A percentile compares a stretch with the other conserved stretches of the same genome.
Conservation (phyloP, 768 basidiomycete genomes). For the Agaricus sinodeliciosus region DNA sequence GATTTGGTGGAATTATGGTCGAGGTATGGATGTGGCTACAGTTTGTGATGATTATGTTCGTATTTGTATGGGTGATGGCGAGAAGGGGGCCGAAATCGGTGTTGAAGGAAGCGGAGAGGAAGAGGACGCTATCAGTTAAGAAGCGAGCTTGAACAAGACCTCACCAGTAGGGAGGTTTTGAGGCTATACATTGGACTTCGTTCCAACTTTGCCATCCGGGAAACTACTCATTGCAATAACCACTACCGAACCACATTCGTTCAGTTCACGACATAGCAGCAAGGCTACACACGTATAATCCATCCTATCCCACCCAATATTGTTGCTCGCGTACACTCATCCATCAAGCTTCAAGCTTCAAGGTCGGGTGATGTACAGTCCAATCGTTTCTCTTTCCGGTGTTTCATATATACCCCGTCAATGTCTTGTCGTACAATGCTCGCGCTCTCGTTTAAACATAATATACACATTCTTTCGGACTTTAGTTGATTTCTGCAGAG, state of each 20-base stretch:
- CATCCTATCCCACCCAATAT: no score
- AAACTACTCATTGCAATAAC: background rate
- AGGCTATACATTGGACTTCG: background rate
- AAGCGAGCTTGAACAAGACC: background rate
- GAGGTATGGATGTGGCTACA: slow-evolving; percentile 86
- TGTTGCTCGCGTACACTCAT: no score
- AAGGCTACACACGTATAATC: no score
- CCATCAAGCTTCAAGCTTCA: no score
- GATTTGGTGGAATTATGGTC: slow-evolving; percentile 41
- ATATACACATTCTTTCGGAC: background rate
- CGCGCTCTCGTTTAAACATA: background rate
- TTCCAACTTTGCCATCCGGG: background rate
- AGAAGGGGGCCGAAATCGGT: slow-evolving; percentile 69
- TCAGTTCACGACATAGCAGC: background rate
- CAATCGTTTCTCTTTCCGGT: background rate
- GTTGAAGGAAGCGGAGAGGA: slow-evolving; percentile 35
- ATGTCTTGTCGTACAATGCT: background rate
- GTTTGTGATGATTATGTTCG: slow-evolving; percentile 63
- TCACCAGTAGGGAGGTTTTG: slow-evolving; percentile 1
- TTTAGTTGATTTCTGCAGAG: no score
- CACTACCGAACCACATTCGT: background rate
- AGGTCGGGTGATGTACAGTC: background rate
- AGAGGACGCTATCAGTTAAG: slow-evolving; percentile 13
- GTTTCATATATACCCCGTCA: slow-evolving; percentile 3
- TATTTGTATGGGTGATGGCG: slow-evolving; percentile 81